A percentile compares a stretch with the other conserved stretches of the same genome.
Evolutionary conservation across 441 rosid genomes (phyloP).

Genomic region (Erodium trifolium): DNA sequence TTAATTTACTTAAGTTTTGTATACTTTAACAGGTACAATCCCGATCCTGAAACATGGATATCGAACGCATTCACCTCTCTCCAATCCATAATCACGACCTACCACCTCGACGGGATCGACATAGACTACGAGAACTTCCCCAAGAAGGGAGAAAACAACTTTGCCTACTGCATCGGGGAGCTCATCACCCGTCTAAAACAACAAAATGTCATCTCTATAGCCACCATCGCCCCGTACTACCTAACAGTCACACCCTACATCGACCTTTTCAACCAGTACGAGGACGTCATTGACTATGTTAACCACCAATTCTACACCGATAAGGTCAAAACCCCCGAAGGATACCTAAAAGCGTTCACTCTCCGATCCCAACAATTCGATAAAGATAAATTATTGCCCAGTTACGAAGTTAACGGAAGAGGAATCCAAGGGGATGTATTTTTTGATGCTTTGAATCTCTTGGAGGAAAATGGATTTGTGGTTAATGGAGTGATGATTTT

Average conservation of each 20-base stretch:
- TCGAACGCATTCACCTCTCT: constrained; percentile 41
- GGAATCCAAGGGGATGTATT: constrained; percentile 54
- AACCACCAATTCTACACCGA: constrained; percentile 55
- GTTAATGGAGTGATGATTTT: constrained; percentile 52
- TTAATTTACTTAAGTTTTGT: too few species aligned
- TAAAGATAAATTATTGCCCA: constrained; percentile 33
- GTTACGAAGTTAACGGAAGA: constrained; percentile 50
- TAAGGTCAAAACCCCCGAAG: constrained; percentile 26
- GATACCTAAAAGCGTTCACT: constrained; percentile 30
- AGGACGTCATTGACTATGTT: constrained; percentile 35
- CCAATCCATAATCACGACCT: constrained; percentile 21
- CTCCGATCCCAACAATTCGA: constrained; percentile 31
- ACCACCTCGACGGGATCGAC: constrained; percentile 50
- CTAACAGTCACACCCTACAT: constrained; percentile 25
- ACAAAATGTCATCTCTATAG: constrained; percentile 27
- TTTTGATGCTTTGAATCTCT: constrained; percentile 34
- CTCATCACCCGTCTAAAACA: constrained; percentile 36
- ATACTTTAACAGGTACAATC: constrained; percentile 19
- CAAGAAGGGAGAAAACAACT: constrained; percentile 5
- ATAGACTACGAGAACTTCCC: constrained; percentile 50
- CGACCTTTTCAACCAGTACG: constrained; percentile 27
- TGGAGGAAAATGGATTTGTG: constrained; percentile 30
- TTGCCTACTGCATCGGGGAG: constrained; percentile 44
- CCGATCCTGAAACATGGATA: constrained; percentile 32
- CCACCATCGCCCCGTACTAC: constrained; percentile 40